Conservation (phyloP, 2,329 filamentous ascomycete species). For the Shiraia bambusicola region DNA sequence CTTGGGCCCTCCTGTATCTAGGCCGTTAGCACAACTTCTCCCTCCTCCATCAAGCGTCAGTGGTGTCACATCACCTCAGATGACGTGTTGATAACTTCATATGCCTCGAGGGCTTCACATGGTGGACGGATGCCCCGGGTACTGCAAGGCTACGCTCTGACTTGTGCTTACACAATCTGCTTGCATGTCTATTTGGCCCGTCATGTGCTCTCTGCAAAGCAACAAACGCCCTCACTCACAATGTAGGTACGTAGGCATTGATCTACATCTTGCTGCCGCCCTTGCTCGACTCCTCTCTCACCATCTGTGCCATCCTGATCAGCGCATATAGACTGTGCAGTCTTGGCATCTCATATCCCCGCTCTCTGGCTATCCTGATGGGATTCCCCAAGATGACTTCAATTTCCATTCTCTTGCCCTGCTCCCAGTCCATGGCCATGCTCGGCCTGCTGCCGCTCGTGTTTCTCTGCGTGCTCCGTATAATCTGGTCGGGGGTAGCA, state of each 20-base stretch:
- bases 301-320: conserved; percentile 61
- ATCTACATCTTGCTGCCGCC: conserved; percentile 12
- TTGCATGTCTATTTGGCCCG: too few species aligned
- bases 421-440: conserved; percentile 72
- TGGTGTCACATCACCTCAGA: too few species aligned
- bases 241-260: too few species aligned
- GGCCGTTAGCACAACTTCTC: too few species aligned
- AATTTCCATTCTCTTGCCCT: conserved; percentile 65
- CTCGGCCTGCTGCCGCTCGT: conserved; percentile 59
- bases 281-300: conserved; percentile 46
- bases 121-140: too few species aligned
- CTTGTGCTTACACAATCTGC: too few species aligned
- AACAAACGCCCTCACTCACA: background rate
- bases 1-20: too few species aligned
- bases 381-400: conserved; percentile 74
- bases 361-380: conserved; percentile 62
- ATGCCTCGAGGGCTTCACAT: too few species aligned
- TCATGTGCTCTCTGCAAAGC: too few species aligned
- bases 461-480: conserved; percentile 65
- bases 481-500: conserved; percentile 63
- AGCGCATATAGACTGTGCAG: conserved; percentile 68
- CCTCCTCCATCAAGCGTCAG: too few species aligned
- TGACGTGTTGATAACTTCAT: too few species aligned
- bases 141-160: too few species aligned
- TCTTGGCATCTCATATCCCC: conserved; percentile 65